Base-by-base conservation (phyloP, 306 rosid species). In the Cercis canadensis region DNA sequence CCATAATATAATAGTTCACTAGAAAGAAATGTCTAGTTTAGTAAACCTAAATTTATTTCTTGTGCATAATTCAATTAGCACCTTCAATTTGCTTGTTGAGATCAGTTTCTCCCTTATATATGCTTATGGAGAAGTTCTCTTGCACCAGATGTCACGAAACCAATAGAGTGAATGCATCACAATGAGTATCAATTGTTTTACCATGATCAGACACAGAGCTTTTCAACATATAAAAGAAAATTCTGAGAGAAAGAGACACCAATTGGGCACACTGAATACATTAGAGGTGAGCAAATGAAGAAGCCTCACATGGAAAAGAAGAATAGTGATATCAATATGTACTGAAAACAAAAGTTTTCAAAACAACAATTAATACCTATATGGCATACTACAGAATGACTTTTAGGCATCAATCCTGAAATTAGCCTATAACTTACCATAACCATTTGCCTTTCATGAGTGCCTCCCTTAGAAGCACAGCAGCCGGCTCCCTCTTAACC, bases 371-470 rank as follows among this genome's bases (percentile, higher is more conserved):
- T 32, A 29, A 46, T 63, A 56, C 17, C 50, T 55, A 18, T 61
- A 54, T 58, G 55, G 17, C 60, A 73, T 50, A 67, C 55, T 53
- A 57, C 51, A 81, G 18, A 69, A 64, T 72, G 57, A 31, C 49
- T 6, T 39, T 18, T 24, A 52, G 64, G 24, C 39, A 14, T 21
- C 33, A 62, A 55, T 56, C 65, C 40, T 32, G 62, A 62, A 57
- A 66, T 59, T 57, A 73, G 69, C 62, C 39, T 47, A 65, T 34
- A 74, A 75, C 82, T 87, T 90, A 93, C 98, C 98, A 90, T 70
- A 93, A 80, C 98, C 98, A 93, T 82, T 90, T 93, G 36, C 98
- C 98, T 76, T 81, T 53, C 80, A 70, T 77, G 75, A 90, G 97
- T 71, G 90, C 96, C 80, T 90, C 97, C 75, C 82, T 82, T 59